Base-by-base conservation (phyloP, 2,329 filamentous ascomycete species). In the Cyphellophora europaea region DNA sequence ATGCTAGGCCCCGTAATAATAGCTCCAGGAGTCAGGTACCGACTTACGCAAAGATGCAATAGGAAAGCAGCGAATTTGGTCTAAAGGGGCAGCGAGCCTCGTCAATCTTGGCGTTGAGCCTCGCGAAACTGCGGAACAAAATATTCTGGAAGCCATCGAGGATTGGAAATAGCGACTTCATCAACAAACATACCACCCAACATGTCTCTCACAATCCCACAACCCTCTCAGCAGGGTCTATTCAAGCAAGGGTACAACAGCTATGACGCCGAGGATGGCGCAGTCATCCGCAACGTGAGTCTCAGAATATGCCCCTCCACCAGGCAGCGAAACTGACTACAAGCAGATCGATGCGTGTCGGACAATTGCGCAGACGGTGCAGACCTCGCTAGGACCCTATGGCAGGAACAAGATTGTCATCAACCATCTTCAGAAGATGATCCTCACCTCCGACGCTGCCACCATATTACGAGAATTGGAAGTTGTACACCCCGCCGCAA, bases 401-500 rank as follows among this genome's bases (percentile, higher is more conserved):
- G 91, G 91, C 55, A 84, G 91, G 64, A 98, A 98, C 73, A 98
- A 98, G 71, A 88, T 98, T 57, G 86, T 98, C 67, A 96, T 98
- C 72, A 98, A 98, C 72, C 93, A 98, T 67, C 74, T 98, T 45
- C 86, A 94, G 64, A 98, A 98, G 74, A 95, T 98, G 91, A 93
- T 95, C 53, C 72, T 98, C 47, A 98, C 93, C 51, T 96, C 88
- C 42, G 91, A 98, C 58, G 91, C 91, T 47, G 91, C 91, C 48
- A 96, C 91, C 28, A 98, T 98, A 58, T 74, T 98, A 51, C 82
- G 87, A 55, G 93, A 98, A 68, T 78, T 98, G 61, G 91, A 98
- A 56, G 91, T 98, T 44, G 88, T 98, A 37, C 91, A 98, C 68
- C 91, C 93, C 44, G 91, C 91, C 38, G 93, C 91, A 33, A 98